Conservation (phyloP, 2,329 filamentous ascomycete genomes). For the Pestalotiopsis sp. region DNA sequence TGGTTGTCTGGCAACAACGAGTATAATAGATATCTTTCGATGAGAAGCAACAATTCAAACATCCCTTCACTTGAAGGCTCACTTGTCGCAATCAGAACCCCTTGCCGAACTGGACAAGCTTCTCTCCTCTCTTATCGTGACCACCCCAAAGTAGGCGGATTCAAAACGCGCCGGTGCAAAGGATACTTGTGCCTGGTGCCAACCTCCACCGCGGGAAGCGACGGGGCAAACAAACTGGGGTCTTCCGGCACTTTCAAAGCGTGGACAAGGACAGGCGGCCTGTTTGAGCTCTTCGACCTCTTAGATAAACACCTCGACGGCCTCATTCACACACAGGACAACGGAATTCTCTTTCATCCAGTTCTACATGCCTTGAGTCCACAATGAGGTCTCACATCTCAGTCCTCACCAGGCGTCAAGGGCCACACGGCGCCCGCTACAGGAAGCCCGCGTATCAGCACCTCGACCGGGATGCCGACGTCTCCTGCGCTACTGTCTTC, state of each 20-base stretch:
- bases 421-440: neutral
- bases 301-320: neutral
- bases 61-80: too few species aligned
- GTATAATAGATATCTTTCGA: too few species aligned
- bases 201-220: neutral
- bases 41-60: too few species aligned
- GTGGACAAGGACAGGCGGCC: neutral
- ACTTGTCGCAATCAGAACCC: neutral
- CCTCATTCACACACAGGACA: neutral
- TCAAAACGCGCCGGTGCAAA: neutral
- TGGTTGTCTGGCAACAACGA: too few species aligned
- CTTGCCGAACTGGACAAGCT: neutral
- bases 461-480: constrained; percentile 19
- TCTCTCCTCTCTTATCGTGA: neutral
- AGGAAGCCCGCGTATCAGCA: constrained; percentile 17
- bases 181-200: neutral
- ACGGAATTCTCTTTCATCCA: neutral
- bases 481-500: constrained; percentile 29
- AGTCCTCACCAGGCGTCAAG: neutral
- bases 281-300: neutral
- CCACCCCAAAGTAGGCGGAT: neutral
- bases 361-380: neutral
- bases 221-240: neutral
- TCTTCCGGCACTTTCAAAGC: neutral
- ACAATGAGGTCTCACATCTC: neutral